These are phyloP conservation scores for Chlorella sp. DNA, from an alignment of 139 green algal genomes.

Conservation along the genomic window DNA sequence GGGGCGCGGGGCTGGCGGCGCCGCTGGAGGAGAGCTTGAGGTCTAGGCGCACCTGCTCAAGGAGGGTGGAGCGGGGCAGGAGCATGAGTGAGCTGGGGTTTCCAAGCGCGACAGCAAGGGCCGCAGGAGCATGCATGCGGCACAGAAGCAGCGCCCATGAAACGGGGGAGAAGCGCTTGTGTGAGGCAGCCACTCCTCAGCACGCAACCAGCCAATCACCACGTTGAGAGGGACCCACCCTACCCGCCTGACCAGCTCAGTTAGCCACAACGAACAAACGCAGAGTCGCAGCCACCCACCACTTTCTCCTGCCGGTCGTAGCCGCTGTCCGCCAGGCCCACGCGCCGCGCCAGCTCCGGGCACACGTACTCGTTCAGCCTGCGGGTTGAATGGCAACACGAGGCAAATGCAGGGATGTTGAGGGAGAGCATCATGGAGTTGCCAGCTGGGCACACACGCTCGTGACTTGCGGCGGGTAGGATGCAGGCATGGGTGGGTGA, in stretches of 20 bases:
- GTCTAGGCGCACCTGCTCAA: background rate
- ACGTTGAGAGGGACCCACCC: too few species aligned
- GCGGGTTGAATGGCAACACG: too few species aligned
- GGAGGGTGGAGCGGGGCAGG: background rate
- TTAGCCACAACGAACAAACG: too few species aligned
- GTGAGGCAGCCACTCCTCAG: background rate
- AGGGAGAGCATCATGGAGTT: too few species aligned
- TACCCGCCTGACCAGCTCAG: too few species aligned
- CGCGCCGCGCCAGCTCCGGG: constrained; percentile 1
- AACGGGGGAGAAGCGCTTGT: background rate
- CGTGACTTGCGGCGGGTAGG: too few species aligned
- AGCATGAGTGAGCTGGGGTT: background rate
- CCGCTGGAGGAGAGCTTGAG: background rate
- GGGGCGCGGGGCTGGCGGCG: background rate
- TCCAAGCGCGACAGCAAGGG: background rate
- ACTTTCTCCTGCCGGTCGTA: background rate
- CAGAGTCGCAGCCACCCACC: background rate
- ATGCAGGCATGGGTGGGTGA: too few species aligned
- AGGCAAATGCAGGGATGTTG: too few species aligned
- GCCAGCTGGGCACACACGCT: too few species aligned
- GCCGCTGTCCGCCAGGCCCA: constrained; percentile 2
- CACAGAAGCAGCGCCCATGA: background rate
- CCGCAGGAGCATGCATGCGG: background rate
- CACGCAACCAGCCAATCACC: too few species aligned
- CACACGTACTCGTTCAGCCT: constrained; percentile 17